Base-by-base conservation (phyloP, 2,329 filamentous ascomycete species). In the Nigrospora sphaerica region DNA sequence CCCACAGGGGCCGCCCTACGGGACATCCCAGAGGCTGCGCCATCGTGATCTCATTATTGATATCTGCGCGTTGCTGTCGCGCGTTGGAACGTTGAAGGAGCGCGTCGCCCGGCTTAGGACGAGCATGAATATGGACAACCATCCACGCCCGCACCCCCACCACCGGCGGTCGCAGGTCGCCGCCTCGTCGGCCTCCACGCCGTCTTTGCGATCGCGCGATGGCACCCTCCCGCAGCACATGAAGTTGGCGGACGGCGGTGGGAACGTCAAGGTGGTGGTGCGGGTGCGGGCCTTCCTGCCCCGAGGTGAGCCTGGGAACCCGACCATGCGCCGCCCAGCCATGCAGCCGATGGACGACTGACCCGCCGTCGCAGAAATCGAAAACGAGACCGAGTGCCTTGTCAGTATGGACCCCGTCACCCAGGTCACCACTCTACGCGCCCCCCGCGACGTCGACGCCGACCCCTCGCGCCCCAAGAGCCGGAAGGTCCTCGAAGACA, bases 391-490 rank as follows among this genome's bases (percentile, higher is more conserved):
- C 50, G 76, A 85, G 73, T 97, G 93, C 63, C 77, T 98, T 38
- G 86, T 98, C 54, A 77, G 82, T 52, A 98, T 98, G 93, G 84
- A 96, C 62, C 90, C 92, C 18, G 70, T 79, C 32, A 90, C 85
- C 2, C 89, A 98, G 68, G 79, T 80, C 63, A 98, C 93, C 2
- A 95, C 80, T 1, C 78, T 98, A 5, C 75, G 83, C 39, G 80
- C 85, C 4, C 90, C 91, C 1, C 73, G 73, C 44, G 72, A 80
- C n/a, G 60, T 62, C 43, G 74, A 76, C 49, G 69, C 72, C 14
- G 70, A 70, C 36, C 83, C 80, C 52, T 62, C 72, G 39, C 75
- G 78, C 52, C 72, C 78, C 3, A 85, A 83, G 65, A 78, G 80
- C 35, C 81, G 88, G 51, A 92, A 86, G 64, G 73, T 86, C 9